These are phyloP conservation scores for Huntiella omanensis DNA, from an alignment of 2,329 filamentous ascomycete genomes.

Conservation along the genomic window DNA sequence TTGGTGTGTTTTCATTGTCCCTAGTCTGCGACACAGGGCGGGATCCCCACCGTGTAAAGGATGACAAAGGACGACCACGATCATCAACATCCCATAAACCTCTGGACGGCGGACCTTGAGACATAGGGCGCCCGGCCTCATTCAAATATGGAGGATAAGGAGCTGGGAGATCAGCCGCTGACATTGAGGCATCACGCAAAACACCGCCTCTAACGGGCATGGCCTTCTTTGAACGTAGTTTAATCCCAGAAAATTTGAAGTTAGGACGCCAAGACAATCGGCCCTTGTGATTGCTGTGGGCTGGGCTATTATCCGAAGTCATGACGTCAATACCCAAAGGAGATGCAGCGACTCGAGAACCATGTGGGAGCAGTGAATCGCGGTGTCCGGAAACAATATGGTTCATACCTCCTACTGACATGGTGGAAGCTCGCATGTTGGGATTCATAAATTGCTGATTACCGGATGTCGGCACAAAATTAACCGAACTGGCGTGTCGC, in stretches of 20 bases:
- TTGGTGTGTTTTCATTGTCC: not conserved
- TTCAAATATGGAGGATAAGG: not conserved
- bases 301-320: slow-evolving; percentile 5
- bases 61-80: not conserved
- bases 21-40: not conserved
- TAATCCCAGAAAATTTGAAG: slow-evolving; percentile 4
- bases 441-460: not conserved
- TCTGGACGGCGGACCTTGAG: slow-evolving; percentile 3
- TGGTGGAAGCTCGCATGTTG: not conserved
- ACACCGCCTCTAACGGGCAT: not conserved
- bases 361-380: not conserved
- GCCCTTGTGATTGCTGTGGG: slow-evolving; percentile 1
- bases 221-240: not conserved
- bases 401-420: not conserved
- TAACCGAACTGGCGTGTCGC: not conserved
- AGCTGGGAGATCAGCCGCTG: not conserved
- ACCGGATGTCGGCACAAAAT: not conserved
- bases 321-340: slow-evolving; percentile 6
- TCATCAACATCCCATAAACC: slow-evolving; percentile 7
- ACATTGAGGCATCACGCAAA: slow-evolving; percentile 3
- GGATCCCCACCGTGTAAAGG: not conserved
- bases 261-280: slow-evolving; percentile 4
- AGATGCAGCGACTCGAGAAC: slow-evolving; percentile 5
- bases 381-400: not conserved
- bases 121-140: slow-evolving; percentile 3